Percentiles rank a stretch among this genome's conserved stretches.
Evolutionary conservation across 768 basidiomycete species (phyloP).

Genomic region (Lentinula boryana): DNA sequence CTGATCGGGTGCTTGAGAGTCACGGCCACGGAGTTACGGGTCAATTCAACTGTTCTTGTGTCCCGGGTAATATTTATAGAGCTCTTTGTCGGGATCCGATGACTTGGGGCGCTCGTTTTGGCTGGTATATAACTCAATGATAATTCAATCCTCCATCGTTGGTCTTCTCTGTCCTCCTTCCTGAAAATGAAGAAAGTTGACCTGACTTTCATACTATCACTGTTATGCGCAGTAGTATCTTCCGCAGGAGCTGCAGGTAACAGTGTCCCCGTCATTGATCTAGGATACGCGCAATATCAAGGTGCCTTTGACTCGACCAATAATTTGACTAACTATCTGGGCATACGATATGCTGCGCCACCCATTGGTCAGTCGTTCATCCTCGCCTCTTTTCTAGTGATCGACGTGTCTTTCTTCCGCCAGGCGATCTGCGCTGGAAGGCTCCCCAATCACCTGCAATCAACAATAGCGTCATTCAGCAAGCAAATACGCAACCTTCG

Average conservation of each 20-base stretch:
- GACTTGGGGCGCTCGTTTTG: too few relatives aligned
- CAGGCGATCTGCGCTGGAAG: slow-evolving; percentile 29
- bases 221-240: too few relatives aligned
- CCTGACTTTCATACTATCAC: neutral
- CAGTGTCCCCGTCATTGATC: slow-evolving; percentile 15
- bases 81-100: too few relatives aligned
- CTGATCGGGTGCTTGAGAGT: too few relatives aligned
- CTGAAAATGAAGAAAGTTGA: neutral
- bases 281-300: slow-evolving; percentile 25
- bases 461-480: slow-evolving; percentile 19
- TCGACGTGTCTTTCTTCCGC: neutral
- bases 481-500: slow-evolving; percentile 23
- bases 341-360: slow-evolving; percentile 56
- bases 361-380: slow-evolving; percentile 10
- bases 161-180: neutral
- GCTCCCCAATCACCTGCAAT: slow-evolving; percentile 23
- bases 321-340: slow-evolving; percentile 21
- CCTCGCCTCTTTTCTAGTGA: neutral
- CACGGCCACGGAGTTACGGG: too few relatives aligned
- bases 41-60: too few relatives aligned
- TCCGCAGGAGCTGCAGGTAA: neutral
- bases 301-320: slow-evolving; percentile 16
- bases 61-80: too few relatives aligned
- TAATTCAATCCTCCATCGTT: too few relatives aligned
- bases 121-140: too few relatives aligned